Evolutionary conservation across 202 grass and related monocot genomes (phyloP), one percentile per base, ranked within the genome.

Genomic region (Sporobolus alterniflorus): DNA sequence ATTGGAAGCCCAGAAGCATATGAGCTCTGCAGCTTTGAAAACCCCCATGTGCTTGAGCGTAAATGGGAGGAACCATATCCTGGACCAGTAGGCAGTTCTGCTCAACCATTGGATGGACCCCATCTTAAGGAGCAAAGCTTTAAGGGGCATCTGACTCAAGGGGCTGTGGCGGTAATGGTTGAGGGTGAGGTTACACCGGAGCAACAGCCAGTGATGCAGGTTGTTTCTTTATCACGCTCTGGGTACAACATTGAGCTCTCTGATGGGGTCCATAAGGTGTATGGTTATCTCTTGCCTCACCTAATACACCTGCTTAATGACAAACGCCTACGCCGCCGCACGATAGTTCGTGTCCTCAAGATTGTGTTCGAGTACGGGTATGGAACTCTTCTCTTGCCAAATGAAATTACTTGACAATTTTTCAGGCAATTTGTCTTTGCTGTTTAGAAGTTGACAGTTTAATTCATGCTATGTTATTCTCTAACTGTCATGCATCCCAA

Each of bases 161-260:
- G 50, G 51, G 51, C 17, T 22, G 21, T 11, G 51, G 51, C 21
- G 7, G 51, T 21, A 55, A 55, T 55, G 21, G 7, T 55, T 55
- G 51, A 55, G 51, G 51, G 51, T 55, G 51, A 55, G 21, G 11
- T 55, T 55, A 22, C 21, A 55, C 7, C 24, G 51, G 20, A 55
- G 21, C 21, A 55, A 21, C 51, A 55, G 21, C 51, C 73, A 30
- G 36, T 76, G 36, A 76, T 76, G 73, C 55, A 76, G 15, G 73
- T 76, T 3, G 9, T 75, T 75, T 55, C 51, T 55, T 55, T 22
- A 3, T n/a, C 51, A 22, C 24, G 51, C 5, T 10, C 24, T 0
- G 51, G 17, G 21, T 9, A 24, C 22, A 11, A 5, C 11, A 21
- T 76, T 76, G 42, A 21, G 25, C 74, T 76, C 22, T 76, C 74